These are phyloP conservation scores for Trametopsis cervina DNA, from an alignment of 768 basidiomycete species.

Conservation along the genomic window DNA sequence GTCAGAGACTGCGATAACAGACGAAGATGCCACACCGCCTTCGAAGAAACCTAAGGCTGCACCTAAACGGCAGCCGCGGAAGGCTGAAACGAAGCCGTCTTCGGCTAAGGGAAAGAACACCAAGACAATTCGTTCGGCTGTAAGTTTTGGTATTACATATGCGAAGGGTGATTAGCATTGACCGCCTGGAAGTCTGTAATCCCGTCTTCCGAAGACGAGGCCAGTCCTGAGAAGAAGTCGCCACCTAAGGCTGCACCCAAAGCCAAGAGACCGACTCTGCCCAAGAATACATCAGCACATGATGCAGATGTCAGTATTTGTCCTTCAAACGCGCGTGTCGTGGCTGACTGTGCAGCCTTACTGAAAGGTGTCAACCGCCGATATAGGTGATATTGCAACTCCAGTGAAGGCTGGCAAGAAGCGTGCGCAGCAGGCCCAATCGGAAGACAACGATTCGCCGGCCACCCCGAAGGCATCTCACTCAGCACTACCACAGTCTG, in stretches of 20 bases:
- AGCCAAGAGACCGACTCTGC: neutral
- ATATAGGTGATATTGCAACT: neutral
- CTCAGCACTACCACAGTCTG: no score
- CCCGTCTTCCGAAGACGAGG: constrained; percentile 9
- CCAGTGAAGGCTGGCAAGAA: no score
- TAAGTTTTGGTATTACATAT: constrained; percentile 5
- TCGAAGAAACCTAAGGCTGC: neutral
- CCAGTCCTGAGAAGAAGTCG: neutral
- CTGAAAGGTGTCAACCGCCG: neutral
- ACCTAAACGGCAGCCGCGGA: neutral
- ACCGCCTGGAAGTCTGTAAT: constrained; percentile 6
- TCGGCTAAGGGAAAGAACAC: constrained; percentile 1
- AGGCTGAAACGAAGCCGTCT: neutral
- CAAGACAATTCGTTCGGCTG: constrained; percentile 8
- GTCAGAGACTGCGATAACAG: neutral
- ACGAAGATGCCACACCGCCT: neutral
- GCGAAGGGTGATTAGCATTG: neutral
- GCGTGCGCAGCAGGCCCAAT: no score
- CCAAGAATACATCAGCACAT: neutral
- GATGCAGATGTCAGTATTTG: neutral
- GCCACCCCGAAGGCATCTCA: no score
- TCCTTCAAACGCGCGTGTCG: no score
- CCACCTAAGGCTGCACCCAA: neutral
- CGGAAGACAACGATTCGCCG: no score
- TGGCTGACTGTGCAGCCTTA: no score